Base-by-base conservation (phyloP, 2,329 filamentous ascomycete genomes). In the Cryphonectria radicalis region DNA sequence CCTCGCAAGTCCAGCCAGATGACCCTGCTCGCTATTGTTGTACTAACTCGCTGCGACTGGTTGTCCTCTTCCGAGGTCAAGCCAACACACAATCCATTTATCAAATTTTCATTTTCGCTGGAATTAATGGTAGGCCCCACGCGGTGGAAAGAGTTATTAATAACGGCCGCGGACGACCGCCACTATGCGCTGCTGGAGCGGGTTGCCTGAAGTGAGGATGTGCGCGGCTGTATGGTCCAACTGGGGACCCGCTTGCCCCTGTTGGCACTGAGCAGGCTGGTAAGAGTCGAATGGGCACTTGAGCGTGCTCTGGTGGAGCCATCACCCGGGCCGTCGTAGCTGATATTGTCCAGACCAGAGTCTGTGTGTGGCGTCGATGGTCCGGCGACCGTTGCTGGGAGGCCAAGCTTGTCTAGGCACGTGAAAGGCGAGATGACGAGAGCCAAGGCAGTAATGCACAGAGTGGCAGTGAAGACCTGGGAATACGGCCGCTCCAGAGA, bases 1-100 rank as follows among this genome's bases (percentile, higher is more conserved):
- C 67, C 37, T 60, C 67, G 28, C 67, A 69, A 2, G 65, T n/a
- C 67, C 5, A 65, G 62, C 67, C 67, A 65, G 11, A 69, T 69
- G 19, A 69, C 62, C 62, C 62, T 65, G 37, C 60, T 50, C 46
- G 62, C 57, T 37, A 32, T 32, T 32, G 32, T 32, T 32, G 32
- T 32, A 32, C 32, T 32, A 32, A 32, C 32, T 32, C 32, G 32
- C 32, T 32, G 62, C 14, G 50, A 43, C 3, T 10, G 28, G 19
- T 35, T 69, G n/a, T 69, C 65, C 35, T 67, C 35, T 25, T 55
- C 53, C 6, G 35, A 19, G 10, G 42, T 55, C 22, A 28, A 59
- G 17, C 37, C 53, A 19, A 67, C 14, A 14, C 50, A 35, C 35
- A 46, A 11, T 37, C 35, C 65, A 11, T 35, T 57, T 8, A 19